A percentile compares a stretch with the other conserved stretches of the same genome.
Conservation (phyloP, 176 grass and related monocot species). For the Canna indica region DNA sequence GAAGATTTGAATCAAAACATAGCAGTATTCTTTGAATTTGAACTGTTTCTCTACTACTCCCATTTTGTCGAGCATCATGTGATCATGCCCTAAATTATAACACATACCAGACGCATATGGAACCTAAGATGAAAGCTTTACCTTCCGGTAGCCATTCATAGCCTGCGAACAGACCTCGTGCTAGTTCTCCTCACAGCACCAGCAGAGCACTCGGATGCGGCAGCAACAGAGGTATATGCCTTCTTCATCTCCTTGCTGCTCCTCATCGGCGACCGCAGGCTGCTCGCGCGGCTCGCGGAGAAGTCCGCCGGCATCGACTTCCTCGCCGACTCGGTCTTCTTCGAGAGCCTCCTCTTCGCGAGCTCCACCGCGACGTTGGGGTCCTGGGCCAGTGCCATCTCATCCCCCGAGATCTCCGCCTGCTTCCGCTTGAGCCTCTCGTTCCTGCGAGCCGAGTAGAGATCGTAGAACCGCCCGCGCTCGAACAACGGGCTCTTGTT, state of each 20-base stretch:
- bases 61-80: no score
- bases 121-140: background rate
- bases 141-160: background rate
- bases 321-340: constrained; percentile 45
- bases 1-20: no score
- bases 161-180: background rate
- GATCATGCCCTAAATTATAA: no score
- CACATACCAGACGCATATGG: background rate
- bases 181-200: background rate
- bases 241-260: background rate
- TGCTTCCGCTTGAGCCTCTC: constrained; percentile 73
- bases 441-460: constrained; percentile 68
- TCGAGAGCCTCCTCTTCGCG: constrained; percentile 32
- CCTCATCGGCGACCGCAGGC: background rate
- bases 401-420: constrained; percentile 22
- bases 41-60: no score
- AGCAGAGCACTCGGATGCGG: background rate
- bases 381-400: constrained; percentile 26
- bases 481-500: constrained; percentile 47
- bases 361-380: constrained; percentile 67
- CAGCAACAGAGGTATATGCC: background rate
- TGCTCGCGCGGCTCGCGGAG: background rate
- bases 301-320: constrained; percentile 24
- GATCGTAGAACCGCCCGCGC: constrained; percentile 67
- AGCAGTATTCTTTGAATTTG: no score